A percentile compares a stretch with the other conserved stretches of the same genome.
Evolutionary conservation across 257 asterid species (phyloP).

Genomic region (Ilex asprella): DNA sequence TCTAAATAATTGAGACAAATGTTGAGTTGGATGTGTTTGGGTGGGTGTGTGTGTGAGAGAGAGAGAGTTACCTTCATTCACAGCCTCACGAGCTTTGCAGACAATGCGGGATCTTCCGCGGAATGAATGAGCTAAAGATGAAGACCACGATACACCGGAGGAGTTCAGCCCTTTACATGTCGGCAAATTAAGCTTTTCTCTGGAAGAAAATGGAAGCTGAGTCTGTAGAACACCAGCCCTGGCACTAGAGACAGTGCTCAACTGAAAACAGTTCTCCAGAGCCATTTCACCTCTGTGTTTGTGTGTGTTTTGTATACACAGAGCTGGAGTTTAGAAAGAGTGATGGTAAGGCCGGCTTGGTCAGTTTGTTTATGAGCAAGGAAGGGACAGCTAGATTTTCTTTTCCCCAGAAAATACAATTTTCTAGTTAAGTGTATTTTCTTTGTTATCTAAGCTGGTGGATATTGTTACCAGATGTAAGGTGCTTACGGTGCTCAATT

Average conservation of each 20-base stretch:
- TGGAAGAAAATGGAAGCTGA: neutral
- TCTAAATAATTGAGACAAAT: no score
- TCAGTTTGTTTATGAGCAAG: no score
- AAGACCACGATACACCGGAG: neutral
- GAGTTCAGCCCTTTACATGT: neutral
- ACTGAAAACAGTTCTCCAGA: neutral
- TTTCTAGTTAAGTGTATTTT: no score
- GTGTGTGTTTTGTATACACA: neutral
- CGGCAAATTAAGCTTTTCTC: neutral
- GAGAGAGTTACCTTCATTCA: neutral
- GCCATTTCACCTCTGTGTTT: neutral
- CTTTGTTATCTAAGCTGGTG: no score
- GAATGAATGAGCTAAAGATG: neutral
- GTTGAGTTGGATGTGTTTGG: no score
- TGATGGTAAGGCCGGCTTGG: neutral
- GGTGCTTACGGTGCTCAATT: no score
- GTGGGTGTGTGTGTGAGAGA: neutral
- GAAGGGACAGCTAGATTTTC: no score
- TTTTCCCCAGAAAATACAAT: no score
- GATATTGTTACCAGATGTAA: no score
- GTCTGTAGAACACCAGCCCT: neutral
- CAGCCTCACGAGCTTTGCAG: neutral
- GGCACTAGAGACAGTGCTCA: neutral
- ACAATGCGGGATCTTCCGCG: neutral
- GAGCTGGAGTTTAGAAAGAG: neutral